phyloP scores from a whole-genome alignment of 179 eudicot species.

The Corrigiola litoralis region DNA sequence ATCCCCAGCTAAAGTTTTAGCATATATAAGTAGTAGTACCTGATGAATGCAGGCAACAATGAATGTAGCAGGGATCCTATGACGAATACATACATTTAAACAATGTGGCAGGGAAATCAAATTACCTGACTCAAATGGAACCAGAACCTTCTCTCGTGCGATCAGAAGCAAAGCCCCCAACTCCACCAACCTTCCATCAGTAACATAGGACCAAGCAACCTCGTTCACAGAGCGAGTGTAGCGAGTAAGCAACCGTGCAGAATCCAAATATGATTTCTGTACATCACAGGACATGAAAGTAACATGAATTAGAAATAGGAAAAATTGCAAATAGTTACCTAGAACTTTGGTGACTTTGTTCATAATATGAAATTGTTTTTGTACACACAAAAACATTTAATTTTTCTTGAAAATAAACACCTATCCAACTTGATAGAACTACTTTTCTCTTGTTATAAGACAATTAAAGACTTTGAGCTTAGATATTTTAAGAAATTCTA shows the following conservation, averaged over 20 bases:
- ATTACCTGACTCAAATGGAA: conserved; percentile 3
- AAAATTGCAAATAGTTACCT: no score
- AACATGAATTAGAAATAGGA: background rate
- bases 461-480: no score
- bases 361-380: no score
- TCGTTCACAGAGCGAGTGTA: background rate
- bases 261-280: background rate
- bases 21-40: no score
- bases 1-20: background rate
- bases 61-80: background rate
- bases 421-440: no score
- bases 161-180: conserved; percentile 7
- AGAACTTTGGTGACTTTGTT: no score
- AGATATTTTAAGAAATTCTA: no score
- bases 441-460: no score
- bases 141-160: background rate
- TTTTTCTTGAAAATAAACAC: no score
- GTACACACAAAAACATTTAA: no score
- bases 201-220: background rate
- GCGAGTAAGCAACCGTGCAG: background rate
- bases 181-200: background rate
- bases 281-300: background rate
- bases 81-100: background rate
- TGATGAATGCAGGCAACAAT: background rate
- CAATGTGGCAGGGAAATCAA: background rate